A percentile compares a stretch with the other conserved stretches of the same genome.
phyloP scores from a whole-genome alignment of 108 stramenopile species.

The Nannochloropsis salina region DNA sequence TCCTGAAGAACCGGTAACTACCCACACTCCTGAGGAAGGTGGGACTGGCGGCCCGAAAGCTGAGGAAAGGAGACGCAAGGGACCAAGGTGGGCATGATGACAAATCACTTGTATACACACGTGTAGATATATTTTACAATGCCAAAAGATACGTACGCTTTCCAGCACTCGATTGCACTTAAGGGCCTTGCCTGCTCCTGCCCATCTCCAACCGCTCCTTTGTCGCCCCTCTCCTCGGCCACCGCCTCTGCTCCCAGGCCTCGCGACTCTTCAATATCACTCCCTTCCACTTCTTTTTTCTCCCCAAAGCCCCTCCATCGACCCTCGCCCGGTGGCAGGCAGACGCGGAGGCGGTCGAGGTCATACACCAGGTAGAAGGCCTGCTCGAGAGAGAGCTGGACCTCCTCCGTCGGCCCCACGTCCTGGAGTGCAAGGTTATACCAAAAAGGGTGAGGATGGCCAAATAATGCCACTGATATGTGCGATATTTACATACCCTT shows the following conservation, averaged over 20 bases:
- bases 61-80: not conserved
- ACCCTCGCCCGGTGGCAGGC: not conserved
- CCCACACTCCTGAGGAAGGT: not conserved
- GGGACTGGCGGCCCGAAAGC: not conserved
- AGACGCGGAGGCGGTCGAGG: not conserved
- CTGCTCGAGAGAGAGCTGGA: not conserved
- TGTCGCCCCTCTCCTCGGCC: no score
- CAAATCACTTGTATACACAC: not conserved
- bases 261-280: no score
- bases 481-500: not conserved
- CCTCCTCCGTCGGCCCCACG: not conserved
- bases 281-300: no score
- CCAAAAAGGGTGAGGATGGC: not conserved
- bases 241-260: no score
- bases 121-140: not conserved
- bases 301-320: no score
- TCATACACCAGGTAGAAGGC: not conserved
- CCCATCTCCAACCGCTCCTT: not conserved
- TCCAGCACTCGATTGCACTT: not conserved
- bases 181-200: not conserved
- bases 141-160: not conserved
- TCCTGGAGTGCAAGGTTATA: not conserved
- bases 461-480: not conserved
- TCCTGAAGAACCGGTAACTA: slow-evolving; percentile 5
- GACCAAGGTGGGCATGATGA: not conserved